phyloP scores from a whole-genome alignment of 768 basidiomycete genomes.

The Naganishia antarctica region DNA sequence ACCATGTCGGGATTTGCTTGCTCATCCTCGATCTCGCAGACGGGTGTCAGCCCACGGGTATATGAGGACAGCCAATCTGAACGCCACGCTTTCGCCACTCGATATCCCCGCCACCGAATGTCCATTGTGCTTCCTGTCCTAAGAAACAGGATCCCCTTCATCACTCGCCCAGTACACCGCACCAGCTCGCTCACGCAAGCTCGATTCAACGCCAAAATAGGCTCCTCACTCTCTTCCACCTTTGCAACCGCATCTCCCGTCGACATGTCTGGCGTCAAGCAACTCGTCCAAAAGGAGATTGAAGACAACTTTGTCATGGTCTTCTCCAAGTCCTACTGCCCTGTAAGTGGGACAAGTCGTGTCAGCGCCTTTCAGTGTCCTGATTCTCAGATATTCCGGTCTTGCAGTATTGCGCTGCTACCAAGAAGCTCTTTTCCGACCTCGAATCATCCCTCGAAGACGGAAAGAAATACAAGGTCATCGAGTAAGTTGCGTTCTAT shows the following conservation, averaged over 20 bases:
- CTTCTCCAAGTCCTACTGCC: conserved; percentile 46
- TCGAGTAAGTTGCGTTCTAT: conserved; percentile 17
- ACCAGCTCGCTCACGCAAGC: conserved; percentile 17
- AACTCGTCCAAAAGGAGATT: conserved; percentile 38
- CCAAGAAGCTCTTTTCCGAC: conserved; percentile 27
- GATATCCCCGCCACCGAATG: conserved; percentile 17
- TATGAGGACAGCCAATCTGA: too few relatives aligned
- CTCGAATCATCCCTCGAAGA: conserved; percentile 33
- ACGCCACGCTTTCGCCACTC: too few relatives aligned
- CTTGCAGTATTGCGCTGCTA: conserved; percentile 26
- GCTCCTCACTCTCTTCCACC: conserved; percentile 24
- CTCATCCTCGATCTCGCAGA: too few relatives aligned
- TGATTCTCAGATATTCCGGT: background rate
- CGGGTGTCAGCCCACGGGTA: too few relatives aligned
- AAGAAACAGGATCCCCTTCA: conserved; percentile 9
- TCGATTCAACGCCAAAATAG: conserved; percentile 17
- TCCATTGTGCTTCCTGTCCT: conserved; percentile 7
- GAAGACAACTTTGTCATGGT: conserved; percentile 43
- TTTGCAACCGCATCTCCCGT: conserved; percentile 22
- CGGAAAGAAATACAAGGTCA: conserved; percentile 34
- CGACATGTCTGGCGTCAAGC: conserved; percentile 33
- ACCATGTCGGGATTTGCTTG: too few relatives aligned
- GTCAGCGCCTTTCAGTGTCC: background rate
- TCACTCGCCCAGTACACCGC: background rate
- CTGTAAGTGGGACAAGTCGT: conserved; percentile 34